Percentiles rank a stretch among this genome's conserved stretches.
phyloP scores from a whole-genome alignment of 202 grass and related monocot species.

The Cymbopogon flexuosus region DNA sequence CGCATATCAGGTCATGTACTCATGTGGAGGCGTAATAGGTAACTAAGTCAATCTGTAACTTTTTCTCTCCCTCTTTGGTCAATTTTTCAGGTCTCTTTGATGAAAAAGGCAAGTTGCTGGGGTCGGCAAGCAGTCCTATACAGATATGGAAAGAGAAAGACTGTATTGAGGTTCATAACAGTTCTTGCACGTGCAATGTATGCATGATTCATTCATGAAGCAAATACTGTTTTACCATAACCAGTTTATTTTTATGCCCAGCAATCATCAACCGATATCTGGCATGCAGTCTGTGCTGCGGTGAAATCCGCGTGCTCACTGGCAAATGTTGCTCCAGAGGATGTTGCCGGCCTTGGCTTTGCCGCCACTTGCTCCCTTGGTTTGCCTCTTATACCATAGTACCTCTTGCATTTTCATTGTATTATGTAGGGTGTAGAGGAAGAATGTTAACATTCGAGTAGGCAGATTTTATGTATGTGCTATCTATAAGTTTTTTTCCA shows the following conservation, averaged over 20 bases:
- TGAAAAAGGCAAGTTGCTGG: slow-evolving; percentile 68
- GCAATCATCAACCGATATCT: slow-evolving; percentile 95
- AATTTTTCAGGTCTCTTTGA: slow-evolving; percentile 61
- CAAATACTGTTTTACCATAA: slow-evolving; percentile 2
- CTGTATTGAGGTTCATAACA: slow-evolving; percentile 69
- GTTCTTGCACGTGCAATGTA: background rate
- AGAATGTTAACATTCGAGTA: too few species aligned
- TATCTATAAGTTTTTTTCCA: background rate
- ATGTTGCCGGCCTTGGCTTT: slow-evolving; percentile 67
- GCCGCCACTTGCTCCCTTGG: slow-evolving; percentile 94
- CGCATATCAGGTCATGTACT: background rate
- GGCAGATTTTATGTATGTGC: background rate
- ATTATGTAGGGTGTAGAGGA: too few species aligned
- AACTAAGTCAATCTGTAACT: background rate
- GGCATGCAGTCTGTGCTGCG: slow-evolving; percentile 81
- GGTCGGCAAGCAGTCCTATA: slow-evolving; percentile 72
- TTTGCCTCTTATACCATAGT: slow-evolving; percentile 29
- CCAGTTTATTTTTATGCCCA: slow-evolving; percentile 38
- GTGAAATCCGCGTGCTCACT: slow-evolving; percentile 63
- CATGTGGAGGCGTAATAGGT: background rate
- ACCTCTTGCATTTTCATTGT: background rate
- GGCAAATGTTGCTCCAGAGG: slow-evolving; percentile 49
- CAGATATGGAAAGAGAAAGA: slow-evolving; percentile 96
- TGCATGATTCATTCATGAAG: background rate
- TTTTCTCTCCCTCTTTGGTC: background rate